phyloP scores from a whole-genome alignment of 768 basidiomycete species.

The Lactarius sp. region DNA sequence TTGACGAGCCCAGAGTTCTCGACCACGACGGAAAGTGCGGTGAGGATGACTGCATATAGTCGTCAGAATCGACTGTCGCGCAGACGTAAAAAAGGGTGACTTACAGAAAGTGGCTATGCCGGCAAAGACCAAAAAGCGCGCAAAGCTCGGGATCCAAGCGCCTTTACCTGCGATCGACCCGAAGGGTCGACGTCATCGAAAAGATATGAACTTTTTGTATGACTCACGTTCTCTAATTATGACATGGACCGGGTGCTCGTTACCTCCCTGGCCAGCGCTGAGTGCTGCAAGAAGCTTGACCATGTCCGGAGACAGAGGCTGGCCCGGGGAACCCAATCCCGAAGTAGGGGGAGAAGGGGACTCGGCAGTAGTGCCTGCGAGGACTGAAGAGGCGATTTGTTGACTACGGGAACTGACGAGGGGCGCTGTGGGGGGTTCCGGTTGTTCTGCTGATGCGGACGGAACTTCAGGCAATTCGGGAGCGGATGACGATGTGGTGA shows the following conservation, averaged over 20 bases:
- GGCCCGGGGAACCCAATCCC: conserved; percentile 9
- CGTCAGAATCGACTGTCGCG: not conserved
- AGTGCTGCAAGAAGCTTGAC: conserved; percentile 43
- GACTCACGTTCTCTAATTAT: conserved; percentile 75
- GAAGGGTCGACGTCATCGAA: not conserved
- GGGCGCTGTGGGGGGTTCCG: not conserved
- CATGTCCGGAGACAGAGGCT: conserved; percentile 32
- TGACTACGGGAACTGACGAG: conserved; percentile 35
- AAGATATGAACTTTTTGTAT: not conserved
- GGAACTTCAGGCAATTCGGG: conserved; percentile 6
- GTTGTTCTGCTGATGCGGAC: conserved; percentile 7
- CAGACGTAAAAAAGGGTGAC: conserved; percentile 29
- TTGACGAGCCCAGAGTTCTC: conserved; percentile 94
- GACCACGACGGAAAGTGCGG: conserved; percentile 81
- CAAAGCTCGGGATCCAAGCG: conserved; percentile 55
- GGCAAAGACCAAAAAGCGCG: conserved; percentile 56
- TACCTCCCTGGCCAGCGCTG: conserved; percentile 41
- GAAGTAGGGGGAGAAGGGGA: not conserved
- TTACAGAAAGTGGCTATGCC: conserved; percentile 61
- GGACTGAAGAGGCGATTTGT: conserved; percentile 40
- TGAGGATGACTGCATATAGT: conserved; percentile 58
- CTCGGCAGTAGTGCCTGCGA: conserved; percentile 26
- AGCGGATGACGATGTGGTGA: conserved; percentile 10
- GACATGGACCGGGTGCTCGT: conserved; percentile 67
- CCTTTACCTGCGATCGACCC: conserved; percentile 50